These are phyloP conservation scores for Tetrahymena thermophila DNA, from an alignment of 73 alveolate genomes.

Conservation along the genomic window DNA sequence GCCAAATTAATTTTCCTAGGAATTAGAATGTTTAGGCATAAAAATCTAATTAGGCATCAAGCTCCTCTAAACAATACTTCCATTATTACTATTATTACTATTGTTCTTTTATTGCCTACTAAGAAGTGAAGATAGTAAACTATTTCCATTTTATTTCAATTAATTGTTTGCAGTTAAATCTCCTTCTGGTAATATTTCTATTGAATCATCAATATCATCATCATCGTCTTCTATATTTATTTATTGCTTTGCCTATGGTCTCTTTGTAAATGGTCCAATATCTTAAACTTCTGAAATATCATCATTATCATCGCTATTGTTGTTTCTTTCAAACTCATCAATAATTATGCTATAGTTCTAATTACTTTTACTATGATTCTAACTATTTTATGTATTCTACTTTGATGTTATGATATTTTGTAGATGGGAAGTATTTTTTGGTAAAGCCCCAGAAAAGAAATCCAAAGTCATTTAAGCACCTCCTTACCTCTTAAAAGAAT, in stretches of 20 bases:
- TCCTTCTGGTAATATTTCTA: neutral
- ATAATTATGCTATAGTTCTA: neutral
- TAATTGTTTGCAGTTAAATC: neutral
- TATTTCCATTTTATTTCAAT: neutral
- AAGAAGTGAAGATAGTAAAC: neutral
- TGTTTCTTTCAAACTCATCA: neutral
- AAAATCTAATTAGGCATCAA: neutral
- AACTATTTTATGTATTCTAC: neutral
- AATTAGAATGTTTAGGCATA: neutral
- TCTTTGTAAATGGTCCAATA: neutral
- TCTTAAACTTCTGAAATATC: neutral
- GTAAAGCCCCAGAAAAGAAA: neutral
- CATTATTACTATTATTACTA: too few species aligned
- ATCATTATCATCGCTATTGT: neutral
- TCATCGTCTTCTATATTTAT: neutral
- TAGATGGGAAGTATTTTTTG: neutral
- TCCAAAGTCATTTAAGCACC: neutral
- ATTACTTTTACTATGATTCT: neutral
- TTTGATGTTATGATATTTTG: neutral
- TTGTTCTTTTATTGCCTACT: neutral
- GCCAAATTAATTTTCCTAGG: neutral
- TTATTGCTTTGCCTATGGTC: neutral
- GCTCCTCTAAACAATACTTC: neutral
- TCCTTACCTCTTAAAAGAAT: neutral
- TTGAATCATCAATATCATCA: neutral